A percentile compares a stretch with the other conserved stretches of the same genome.
These are phyloP conservation scores for Hortiboletus flavorubellus DNA, from an alignment of 768 basidiomycete genomes.

Conservation along the genomic window DNA sequence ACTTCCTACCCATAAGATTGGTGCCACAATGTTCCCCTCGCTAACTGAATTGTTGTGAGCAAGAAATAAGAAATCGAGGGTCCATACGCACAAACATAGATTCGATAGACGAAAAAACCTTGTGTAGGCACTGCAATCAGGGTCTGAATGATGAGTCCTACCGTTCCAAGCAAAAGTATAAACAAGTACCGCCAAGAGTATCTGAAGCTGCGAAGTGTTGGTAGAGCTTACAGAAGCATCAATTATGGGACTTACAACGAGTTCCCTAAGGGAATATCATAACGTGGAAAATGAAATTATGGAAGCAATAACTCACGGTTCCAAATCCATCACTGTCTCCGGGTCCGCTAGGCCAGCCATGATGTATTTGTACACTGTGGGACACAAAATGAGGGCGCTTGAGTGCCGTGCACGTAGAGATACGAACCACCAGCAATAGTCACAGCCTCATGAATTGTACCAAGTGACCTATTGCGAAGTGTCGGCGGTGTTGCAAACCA, in stretches of 20 bases:
- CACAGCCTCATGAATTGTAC: constrained; percentile 6
- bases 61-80: neutral
- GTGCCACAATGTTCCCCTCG: neutral
- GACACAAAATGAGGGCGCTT: too few relatives aligned
- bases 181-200: neutral
- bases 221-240: neutral
- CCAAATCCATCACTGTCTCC: too few relatives aligned
- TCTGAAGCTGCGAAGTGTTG: neutral
- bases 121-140: neutral
- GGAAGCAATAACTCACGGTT: neutral
- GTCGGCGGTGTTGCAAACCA: neutral
- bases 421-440: constrained; percentile 1
- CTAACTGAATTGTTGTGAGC: neutral
- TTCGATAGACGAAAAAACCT: neutral
- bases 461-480: neutral
- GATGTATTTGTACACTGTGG: too few relatives aligned
- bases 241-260: neutral
- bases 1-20: neutral
- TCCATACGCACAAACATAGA: neutral
- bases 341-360: too few relatives aligned
- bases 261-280: neutral
- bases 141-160: neutral
- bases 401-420: too few relatives aligned
- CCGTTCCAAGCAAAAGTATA: neutral
- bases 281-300: too few relatives aligned